Percentiles rank a stretch among this genome's conserved stretches.
Evolutionary conservation across 805 yeast genomes (phyloP).

Genomic region (Hanseniaspora pseudoguilliermondii): DNA sequence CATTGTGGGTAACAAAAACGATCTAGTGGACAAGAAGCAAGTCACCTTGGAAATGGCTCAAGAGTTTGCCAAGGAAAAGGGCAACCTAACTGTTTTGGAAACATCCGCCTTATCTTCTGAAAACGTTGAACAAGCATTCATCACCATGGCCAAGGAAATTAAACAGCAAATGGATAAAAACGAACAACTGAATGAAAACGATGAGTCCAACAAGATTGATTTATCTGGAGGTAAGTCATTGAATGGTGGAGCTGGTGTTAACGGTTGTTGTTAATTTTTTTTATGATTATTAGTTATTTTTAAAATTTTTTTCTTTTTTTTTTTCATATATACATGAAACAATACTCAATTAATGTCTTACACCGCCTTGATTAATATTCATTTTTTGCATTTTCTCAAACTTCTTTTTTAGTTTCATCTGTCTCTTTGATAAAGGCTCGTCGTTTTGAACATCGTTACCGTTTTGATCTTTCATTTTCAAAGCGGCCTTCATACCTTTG

Average conservation of each 20-base stretch:
- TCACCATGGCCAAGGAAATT: conserved; percentile 97
- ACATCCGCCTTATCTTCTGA: conserved; percentile 91
- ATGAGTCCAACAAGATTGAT: conserved; percentile 51
- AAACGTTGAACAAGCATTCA: conserved; percentile 95
- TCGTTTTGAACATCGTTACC: conserved; percentile 10
- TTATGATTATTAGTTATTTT: neutral
- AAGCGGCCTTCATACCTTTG: conserved; percentile 11
- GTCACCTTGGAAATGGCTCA: conserved; percentile 93
- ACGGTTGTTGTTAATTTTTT: conserved; percentile 35
- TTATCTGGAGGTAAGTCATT: conserved; percentile 53
- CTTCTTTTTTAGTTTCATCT: conserved; percentile 30
- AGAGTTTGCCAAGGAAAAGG: conserved; percentile 84
- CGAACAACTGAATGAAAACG: conserved; percentile 26
- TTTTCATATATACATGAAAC: too few relatives aligned
- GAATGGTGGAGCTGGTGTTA: conserved; percentile 30
- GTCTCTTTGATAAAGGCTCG: conserved; percentile 30
- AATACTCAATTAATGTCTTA: conserved; percentile 13
- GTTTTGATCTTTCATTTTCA: conserved; percentile 8
- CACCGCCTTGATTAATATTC: conserved; percentile 26
- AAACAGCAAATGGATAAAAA: conserved; percentile 83
- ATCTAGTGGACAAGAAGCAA: conserved; percentile 81
- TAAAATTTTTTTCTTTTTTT: neutral
- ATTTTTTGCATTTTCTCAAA: conserved; percentile 25
- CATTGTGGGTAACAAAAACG: conserved; percentile 93
- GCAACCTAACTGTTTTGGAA: conserved; percentile 89